Evolutionary conservation across 805 yeast species (phyloP).

Genomic region (Candida suzukii): DNA sequence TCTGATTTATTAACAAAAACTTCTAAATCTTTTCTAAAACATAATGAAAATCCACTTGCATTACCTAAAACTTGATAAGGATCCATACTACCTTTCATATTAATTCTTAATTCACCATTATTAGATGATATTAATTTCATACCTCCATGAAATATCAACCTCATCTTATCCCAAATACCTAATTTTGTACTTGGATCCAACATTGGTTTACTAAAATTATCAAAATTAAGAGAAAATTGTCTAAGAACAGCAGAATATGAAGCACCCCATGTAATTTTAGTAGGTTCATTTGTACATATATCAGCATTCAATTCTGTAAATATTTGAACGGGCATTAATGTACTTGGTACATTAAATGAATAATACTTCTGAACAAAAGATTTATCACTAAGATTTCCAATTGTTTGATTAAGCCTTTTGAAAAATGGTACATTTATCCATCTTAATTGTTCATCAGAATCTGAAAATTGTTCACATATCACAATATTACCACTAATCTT

Average conservation of each 20-base stretch:
- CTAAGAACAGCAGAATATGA: constrained; percentile 81
- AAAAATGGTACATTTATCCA: constrained; percentile 57
- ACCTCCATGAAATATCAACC: constrained; percentile 71
- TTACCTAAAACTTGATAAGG: constrained; percentile 68
- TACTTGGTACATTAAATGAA: constrained; percentile 61
- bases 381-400: constrained; percentile 28
- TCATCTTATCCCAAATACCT: constrained; percentile 90
- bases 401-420: constrained; percentile 32
- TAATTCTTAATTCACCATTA: constrained; percentile 46
- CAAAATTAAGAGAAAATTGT: constrained; percentile 69
- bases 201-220: constrained; percentile 84
- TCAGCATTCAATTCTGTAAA: constrained; percentile 53
- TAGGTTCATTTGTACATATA: constrained; percentile 48
- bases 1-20: constrained; percentile 60
- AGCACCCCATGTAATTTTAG: constrained; percentile 77
- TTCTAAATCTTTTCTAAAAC: constrained; percentile 56
- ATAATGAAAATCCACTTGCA: constrained; percentile 71
- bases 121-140: constrained; percentile 40
- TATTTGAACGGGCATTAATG: constrained; percentile 69
- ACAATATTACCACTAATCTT: constrained; percentile 56
- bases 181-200: constrained; percentile 76
- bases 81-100: constrained; percentile 67
- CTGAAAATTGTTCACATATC: constrained; percentile 57
- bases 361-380: constrained; percentile 25
- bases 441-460: constrained; percentile 46